Evolutionary conservation across 176 grass and related monocot species (phyloP).

Genomic region (Musa schizocarpa): DNA sequence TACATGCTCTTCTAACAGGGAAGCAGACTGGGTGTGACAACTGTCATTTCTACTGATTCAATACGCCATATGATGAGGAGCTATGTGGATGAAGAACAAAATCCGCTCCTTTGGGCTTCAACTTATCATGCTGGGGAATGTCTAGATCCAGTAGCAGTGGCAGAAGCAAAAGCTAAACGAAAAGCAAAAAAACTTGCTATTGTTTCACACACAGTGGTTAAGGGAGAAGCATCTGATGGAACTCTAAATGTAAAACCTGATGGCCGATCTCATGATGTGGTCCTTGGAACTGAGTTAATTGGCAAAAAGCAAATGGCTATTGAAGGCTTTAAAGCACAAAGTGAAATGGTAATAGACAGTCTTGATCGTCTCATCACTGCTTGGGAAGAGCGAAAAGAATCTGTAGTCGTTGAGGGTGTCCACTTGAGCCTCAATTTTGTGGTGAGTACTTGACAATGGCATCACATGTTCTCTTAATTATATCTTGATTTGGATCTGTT

Average conservation of each 20-base stretch:
- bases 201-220: neutral
- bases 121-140: conserved; percentile 25
- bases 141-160: conserved; percentile 18
- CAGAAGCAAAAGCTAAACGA: conserved; percentile 17
- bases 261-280: neutral
- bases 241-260: neutral
- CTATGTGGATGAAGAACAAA: conserved; percentile 13
- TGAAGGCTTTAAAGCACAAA: conserved; percentile 25
- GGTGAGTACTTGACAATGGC: neutral
- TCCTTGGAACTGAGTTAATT: neutral
- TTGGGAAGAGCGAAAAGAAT: conserved; percentile 23
- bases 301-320: conserved; percentile 22
- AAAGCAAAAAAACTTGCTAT: conserved; percentile 19
- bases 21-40: conserved; percentile 16
- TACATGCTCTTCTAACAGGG: conserved; percentile 3
- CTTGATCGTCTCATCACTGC: conserved; percentile 18
- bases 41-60: conserved; percentile 22
- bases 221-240: neutral
- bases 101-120: conserved; percentile 18
- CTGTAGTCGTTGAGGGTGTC: conserved; percentile 17
- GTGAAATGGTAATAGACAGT: conserved; percentile 24
- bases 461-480: neutral
- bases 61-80: conserved; percentile 25
- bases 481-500: neutral
- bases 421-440: conserved; percentile 25